Evolutionary conservation across 2,329 filamentous ascomycete species (phyloP), one percentile per base, ranked within the genome.

Genomic region (Hypoxylon sp.): DNA sequence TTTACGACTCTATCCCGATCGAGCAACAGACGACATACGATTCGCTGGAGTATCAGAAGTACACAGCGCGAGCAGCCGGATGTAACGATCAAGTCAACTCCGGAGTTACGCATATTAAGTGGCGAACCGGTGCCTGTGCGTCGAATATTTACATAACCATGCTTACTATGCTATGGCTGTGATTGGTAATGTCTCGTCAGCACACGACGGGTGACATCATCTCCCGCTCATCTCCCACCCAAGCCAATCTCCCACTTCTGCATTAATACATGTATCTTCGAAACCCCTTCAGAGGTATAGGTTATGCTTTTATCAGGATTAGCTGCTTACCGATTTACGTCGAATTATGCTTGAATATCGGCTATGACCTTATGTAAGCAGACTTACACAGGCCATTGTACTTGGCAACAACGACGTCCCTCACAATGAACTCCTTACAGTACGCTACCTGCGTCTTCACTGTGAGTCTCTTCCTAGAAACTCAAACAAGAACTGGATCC

Each of bases 121-220:
- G 24, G 44, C 44, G 44, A 46, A 46, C 12, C 44, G 44, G 44
- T 24, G 12, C 44, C 44, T 14, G 14, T 5, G 40, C 18, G 2
- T 46, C 7, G 26, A 28, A 12, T 52, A 52, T 36, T 9, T 50
- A 53, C 14, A 16, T 44, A 53, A 26, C 33, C 30, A 38, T 42
- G 50, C 50, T 53, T 53, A 53, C 24, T 18, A 30, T 4, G 12
- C 18, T 2, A 22, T n/a, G 18, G 20, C n/a, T 12, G 16, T 33
- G 2, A 55, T 46, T 55, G 42, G 40, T 36, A 6, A 55, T 20
- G 42, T 24, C 18, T 9, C 24, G 20, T 36, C 11, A 33, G n/a
- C 6, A 9, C n/a, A n/a, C n/a, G n/a, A n/a, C 14, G 3, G 18
- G 26, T 51, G 32, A 51, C 48, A 36, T 51, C 48, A 51, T n/a